Conservation (phyloP, 176 grass and related monocot genomes). For the Sorghum bicolor region Sorghum_bicolor_NCBIv3 NC_012870.2:9618001-9618500, state of each 20-base stretch:
- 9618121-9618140: neutral
- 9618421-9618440: conserved; percentile 34
- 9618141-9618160: conserved; percentile 86
- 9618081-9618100: neutral
- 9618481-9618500: conserved; percentile 41
- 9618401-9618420: conserved; percentile 61
- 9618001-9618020: neutral
- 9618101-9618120: neutral
- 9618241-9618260: conserved; percentile 96
- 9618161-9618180: conserved; percentile 86
- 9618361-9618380: conserved; percentile 87
- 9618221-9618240: conserved; percentile 84
- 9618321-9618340: conserved; percentile 94
- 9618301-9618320: conserved; percentile 98
- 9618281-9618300: conserved; percentile 80
- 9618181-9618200: conserved; percentile 91
- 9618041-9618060: neutral
- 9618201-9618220: conserved; percentile 96
- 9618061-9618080: neutral
- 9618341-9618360: conserved; percentile 94
- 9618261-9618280: conserved; percentile 92
- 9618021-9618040: neutral
- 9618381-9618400: conserved; percentile 69
- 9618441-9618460: conserved; percentile 44
- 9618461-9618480: conserved; percentile 38